Base-by-base conservation (phyloP, 1,284 basidiomycete genomes). In the Mixia osmundae region DNA sequence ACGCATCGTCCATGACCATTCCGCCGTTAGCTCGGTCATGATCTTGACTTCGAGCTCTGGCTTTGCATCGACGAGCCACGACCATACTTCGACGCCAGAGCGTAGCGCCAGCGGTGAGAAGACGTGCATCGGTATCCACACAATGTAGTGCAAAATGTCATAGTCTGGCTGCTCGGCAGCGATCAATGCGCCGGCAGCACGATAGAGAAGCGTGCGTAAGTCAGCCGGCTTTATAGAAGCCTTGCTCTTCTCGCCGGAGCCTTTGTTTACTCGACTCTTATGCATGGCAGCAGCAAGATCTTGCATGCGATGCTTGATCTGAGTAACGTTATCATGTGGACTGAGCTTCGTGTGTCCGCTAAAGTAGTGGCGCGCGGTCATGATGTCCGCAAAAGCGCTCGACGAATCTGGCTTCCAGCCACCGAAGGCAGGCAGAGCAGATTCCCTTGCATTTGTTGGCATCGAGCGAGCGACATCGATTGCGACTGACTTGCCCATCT, bases 51-150 rank as follows among this genome's bases (percentile, higher is more conserved):
- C 71, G 18, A 70, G 62, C 38, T 71, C 67, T 1, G 80, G 75
- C 38, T 79, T 71, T 51, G 87, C 78, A 12, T 79, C 72, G 33
- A 95, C 78, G 0, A 95, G 64, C 89, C 87, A 95, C 2, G 78
- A 82, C 91, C 91, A 97, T 4, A 80, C 76, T 53, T 94, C 83
- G 34, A 85, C 75, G 1, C 82, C 87, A 1, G 77, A 70, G 7
- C 76, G 67, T 40, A 95, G 69, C 1, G 85, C 70, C 4, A 76
- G 64, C 1, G 85, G 82, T 0, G 79, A 83, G 47, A 85, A 83
- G 3, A 80, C 72, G 38, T 76, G 74, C 49, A 95, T 78, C 0
- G 91, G 91, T 12, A 97, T 58, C 19, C 68, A 67, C 6, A 97
- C 85, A 19, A 97, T 61, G 52, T 78, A 76, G 54, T 85, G 76